Evolutionary conservation across 2,329 filamentous ascomycete genomes (phyloP).

Genomic region (Epichloe hybrida): DNA sequence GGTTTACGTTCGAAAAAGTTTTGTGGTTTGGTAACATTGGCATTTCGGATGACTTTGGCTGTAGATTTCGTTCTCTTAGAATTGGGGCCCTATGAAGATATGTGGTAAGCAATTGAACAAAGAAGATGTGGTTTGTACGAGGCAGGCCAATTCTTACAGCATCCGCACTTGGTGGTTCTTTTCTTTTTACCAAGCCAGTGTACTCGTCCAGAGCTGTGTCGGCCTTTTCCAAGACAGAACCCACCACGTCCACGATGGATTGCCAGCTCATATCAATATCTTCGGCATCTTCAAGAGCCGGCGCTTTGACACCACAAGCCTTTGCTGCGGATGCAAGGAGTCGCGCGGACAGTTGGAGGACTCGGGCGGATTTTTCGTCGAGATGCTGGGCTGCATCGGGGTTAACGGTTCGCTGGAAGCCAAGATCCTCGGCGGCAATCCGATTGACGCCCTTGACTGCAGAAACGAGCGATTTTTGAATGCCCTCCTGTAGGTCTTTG

Average conservation of each 20-base stretch:
- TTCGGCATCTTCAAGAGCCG: constrained; percentile 60
- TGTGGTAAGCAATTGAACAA: constrained; percentile 4
- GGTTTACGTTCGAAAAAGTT: constrained; percentile 60
- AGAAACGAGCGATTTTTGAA: constrained; percentile 62
- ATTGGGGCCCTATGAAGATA: constrained; percentile 21
- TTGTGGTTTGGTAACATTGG: constrained; percentile 79
- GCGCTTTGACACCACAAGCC: constrained; percentile 50
- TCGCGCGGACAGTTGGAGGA: constrained; percentile 62
- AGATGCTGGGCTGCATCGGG: constrained; percentile 57
- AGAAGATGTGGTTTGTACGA: background rate
- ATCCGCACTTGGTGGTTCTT: constrained; percentile 34
- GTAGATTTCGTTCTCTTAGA: constrained; percentile 38
- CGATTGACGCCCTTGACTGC: constrained; percentile 63
- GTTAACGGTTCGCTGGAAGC: constrained; percentile 79
- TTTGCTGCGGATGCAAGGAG: constrained; percentile 64
- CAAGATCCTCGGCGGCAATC: constrained; percentile 69
- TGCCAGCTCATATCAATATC: constrained; percentile 82
- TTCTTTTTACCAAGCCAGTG: constrained; percentile 77
- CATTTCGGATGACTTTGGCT: constrained; percentile 44
- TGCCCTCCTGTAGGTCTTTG: constrained; percentile 59
- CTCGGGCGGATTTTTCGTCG: constrained; percentile 63
- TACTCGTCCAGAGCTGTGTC: constrained; percentile 92
- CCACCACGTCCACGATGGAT: constrained; percentile 79
- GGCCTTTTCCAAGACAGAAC: constrained; percentile 83
- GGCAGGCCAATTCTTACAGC: constrained; percentile 19